phyloP scores from a whole-genome alignment of 2,329 filamentous ascomycete genomes.

The Aspergillus sp. region DNA sequence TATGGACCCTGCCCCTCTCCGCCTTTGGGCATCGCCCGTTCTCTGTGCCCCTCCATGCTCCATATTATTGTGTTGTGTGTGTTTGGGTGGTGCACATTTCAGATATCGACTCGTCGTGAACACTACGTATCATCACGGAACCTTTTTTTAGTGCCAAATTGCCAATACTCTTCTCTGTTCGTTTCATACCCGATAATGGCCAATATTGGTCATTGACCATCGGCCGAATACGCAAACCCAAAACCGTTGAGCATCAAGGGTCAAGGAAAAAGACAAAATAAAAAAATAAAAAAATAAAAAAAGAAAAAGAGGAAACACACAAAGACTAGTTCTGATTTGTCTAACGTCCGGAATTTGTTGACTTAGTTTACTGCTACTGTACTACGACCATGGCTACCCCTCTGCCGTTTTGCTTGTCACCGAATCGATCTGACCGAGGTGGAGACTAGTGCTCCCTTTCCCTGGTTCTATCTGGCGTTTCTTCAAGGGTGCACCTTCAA shows the following conservation, averaged over 20 bases:
- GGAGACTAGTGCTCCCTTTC: slow-evolving; percentile 15
- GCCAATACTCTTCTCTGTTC: background rate
- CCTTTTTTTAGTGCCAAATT: background rate
- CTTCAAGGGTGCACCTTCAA: slow-evolving; percentile 30
- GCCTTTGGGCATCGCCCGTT: slow-evolving; percentile 20
- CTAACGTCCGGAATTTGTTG: slow-evolving; percentile 11
- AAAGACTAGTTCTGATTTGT: slow-evolving; percentile 20
- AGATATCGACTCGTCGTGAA: too few relatives aligned
- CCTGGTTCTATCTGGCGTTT: slow-evolving; percentile 24
- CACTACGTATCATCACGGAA: too few relatives aligned
- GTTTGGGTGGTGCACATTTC: too few relatives aligned
- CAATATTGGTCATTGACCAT: slow-evolving; percentile 4
- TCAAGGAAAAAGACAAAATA: background rate
- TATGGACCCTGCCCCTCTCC: slow-evolving; percentile 12
- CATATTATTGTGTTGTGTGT: slow-evolving; percentile 1
- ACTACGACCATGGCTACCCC: slow-evolving; percentile 10
- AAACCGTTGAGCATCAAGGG: background rate
- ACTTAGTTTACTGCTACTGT: slow-evolving; percentile 4
- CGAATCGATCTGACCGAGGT: slow-evolving; percentile 15
- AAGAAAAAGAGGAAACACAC: slow-evolving; percentile 1
- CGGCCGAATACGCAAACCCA: background rate
- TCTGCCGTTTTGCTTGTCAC: slow-evolving; percentile 11
- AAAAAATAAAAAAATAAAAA: background rate
- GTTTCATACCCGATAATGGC: slow-evolving; percentile 14
- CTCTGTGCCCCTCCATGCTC: slow-evolving; percentile 3